Percentiles rank a stretch among this genome's conserved stretches.
Evolutionary conservation across 192 early-diverging fungal genomes (phyloP).

Genomic region (Rhizoclosmatium sp.): DNA sequence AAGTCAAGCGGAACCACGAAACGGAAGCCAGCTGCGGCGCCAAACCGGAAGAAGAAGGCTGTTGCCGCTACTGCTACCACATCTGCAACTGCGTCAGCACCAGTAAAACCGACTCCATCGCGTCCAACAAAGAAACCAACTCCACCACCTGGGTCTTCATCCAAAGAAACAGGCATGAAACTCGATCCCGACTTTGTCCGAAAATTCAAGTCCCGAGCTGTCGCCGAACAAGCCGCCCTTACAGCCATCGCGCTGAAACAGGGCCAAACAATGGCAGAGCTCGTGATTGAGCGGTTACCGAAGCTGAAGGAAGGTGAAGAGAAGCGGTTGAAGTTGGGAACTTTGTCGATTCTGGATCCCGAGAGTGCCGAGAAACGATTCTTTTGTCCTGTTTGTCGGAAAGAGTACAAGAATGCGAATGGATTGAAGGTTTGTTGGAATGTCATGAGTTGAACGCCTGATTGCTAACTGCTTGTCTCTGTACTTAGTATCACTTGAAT

Average conservation of each 20-base stretch:
- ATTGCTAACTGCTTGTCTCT: constrained; percentile 5
- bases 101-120: not conserved
- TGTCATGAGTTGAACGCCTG: constrained; percentile 10
- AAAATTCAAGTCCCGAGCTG: constrained; percentile 26
- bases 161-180: not conserved
- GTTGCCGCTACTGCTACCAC: not conserved
- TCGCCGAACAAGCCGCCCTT: constrained; percentile 19
- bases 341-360: constrained; percentile 37
- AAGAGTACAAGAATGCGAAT: constrained; percentile 98
- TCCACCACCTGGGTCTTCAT: too few species aligned
- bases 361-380: constrained; percentile 56
- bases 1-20: not conserved
- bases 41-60: not conserved
- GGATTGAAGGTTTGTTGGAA: constrained; percentile 77
- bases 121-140: too few species aligned
- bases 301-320: constrained; percentile 34
- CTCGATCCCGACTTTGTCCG: constrained; percentile 33
- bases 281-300: constrained; percentile 25
- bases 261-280: constrained; percentile 21
- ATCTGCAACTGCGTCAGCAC: constrained; percentile 12
- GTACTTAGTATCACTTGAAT: constrained; percentile 38
- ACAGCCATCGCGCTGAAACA: constrained; percentile 1
- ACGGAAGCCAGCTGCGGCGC: constrained; percentile 1
- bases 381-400: constrained; percentile 88
- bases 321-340: constrained; percentile 29